Evolutionary conservation across 2,329 filamentous ascomycete species (phyloP), one percentile per base, ranked within the genome.

Genomic region (Penicillium sp.): DNA sequence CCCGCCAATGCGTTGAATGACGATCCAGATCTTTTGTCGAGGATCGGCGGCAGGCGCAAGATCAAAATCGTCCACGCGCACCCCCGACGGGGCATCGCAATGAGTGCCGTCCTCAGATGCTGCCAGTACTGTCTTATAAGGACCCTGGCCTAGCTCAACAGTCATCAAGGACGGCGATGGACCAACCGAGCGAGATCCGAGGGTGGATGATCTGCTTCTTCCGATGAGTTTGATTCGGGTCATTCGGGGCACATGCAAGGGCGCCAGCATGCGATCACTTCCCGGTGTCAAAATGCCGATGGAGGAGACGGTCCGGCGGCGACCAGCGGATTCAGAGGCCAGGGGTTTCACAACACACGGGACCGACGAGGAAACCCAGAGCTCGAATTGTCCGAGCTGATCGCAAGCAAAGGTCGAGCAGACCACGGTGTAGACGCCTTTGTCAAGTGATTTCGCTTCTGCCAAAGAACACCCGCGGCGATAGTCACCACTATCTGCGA

Each of bases 321-420:
- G 77, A 3, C 93, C 91, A 1, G 90, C 89, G 6, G 82, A 83
- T 64, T 93, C 87, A 5, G 83, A 74, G 0, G 83, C 79, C 3
- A 96, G 76, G 12, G 79, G 77, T 6, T 71, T 72, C 4, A 94
- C 64, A 1, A 67, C 60, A 34, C 83, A 77, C 0, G 62, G 63
- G 6, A 65, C 60, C 24, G 78, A 81, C 32, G 85, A 84, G 40
- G 84, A 83, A n/a, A 96, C 76, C 48, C 83, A 81, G 7, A 98
- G 75, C 0, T 77, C 81, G 62, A 94, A 97, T 42, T 77, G 76
- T 3, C 86, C 87, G 1, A 81, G 74, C 62, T 94, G 88, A 7
- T 85, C 85, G 0, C 85, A 78, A 53, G 95, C 89, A 65, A 94
- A 97, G 0, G 91, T 95, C 2, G 89, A 95, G 64, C 86, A 91